Conservation (phyloP, 805 yeast species). For the Kuraishia capsulata region DNA sequence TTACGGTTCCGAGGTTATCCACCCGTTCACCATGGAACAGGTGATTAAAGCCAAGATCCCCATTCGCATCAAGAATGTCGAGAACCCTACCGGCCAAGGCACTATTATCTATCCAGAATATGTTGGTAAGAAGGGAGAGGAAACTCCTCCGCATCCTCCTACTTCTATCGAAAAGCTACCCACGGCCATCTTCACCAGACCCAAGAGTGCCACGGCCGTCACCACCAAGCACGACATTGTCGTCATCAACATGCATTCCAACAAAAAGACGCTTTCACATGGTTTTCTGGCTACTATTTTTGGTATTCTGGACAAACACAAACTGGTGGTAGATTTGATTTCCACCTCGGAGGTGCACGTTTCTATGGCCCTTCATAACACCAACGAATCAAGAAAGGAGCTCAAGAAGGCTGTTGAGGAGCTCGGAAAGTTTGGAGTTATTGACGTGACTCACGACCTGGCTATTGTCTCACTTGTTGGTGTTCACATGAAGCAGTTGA, state of each 20-base stretch:
- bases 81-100: constrained; percentile 87
- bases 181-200: constrained; percentile 27
- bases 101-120: constrained; percentile 92
- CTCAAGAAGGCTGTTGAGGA: constrained; percentile 71
- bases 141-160: constrained; percentile 94
- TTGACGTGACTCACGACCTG: constrained; percentile 81
- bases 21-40: constrained; percentile 99
- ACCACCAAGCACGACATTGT: constrained; percentile 90
- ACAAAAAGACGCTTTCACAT: constrained; percentile 85
- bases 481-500: constrained; percentile 91
- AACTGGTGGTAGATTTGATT: constrained; percentile 87
- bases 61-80: constrained; percentile 92
- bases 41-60: constrained; percentile 95
- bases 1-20: constrained; percentile 96
- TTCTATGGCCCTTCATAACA: constrained; percentile 90
- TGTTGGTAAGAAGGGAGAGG: constrained; percentile 75
- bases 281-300: constrained; percentile 92
- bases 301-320: constrained; percentile 72
- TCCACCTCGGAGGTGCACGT: constrained; percentile 98
- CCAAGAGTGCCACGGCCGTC: constrained; percentile 85
- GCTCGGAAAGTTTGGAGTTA: constrained; percentile 72
- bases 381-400: constrained; percentile 45
- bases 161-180: constrained; percentile 51
- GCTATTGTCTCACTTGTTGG: constrained; percentile 94
- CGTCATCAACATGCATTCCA: constrained; percentile 88